phyloP scores from a whole-genome alignment of 2,329 filamentous ascomycete species.

The Colletotrichum sp. region DNA sequence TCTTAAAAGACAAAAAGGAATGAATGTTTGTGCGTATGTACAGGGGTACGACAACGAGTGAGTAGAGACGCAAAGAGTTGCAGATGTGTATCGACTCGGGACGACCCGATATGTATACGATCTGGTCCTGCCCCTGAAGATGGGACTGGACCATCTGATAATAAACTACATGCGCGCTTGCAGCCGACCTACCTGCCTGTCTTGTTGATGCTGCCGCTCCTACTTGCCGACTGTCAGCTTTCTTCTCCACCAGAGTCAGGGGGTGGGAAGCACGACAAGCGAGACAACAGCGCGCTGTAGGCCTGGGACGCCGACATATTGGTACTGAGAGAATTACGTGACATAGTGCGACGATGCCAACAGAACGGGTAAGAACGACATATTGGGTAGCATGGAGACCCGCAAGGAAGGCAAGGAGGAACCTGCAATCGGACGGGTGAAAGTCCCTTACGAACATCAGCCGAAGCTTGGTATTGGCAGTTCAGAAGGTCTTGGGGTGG shows the following conservation, averaged over 20 bases:
- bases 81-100: background rate
- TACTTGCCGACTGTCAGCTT: background rate
- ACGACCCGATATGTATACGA: constrained; percentile 3
- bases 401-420: background rate
- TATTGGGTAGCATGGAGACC: background rate
- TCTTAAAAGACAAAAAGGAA: background rate
- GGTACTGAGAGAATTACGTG: background rate
- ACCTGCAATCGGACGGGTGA: background rate
- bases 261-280: background rate
- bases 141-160: background rate
- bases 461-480: background rate
- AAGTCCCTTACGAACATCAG: background rate
- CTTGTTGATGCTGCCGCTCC: background rate
- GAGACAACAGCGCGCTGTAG: background rate
- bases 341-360: background rate
- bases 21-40: constrained; percentile 2
- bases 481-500: background rate
- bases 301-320: background rate
- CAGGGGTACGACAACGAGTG: background rate
- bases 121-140: background rate
- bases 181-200: background rate
- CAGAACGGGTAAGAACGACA: background rate
- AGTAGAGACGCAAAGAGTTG: background rate
- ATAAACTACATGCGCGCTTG: background rate
- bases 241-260: constrained; percentile 5